Conservation (phyloP, 306 rosid genomes). For the Cucurbita ficifolia region DNA sequence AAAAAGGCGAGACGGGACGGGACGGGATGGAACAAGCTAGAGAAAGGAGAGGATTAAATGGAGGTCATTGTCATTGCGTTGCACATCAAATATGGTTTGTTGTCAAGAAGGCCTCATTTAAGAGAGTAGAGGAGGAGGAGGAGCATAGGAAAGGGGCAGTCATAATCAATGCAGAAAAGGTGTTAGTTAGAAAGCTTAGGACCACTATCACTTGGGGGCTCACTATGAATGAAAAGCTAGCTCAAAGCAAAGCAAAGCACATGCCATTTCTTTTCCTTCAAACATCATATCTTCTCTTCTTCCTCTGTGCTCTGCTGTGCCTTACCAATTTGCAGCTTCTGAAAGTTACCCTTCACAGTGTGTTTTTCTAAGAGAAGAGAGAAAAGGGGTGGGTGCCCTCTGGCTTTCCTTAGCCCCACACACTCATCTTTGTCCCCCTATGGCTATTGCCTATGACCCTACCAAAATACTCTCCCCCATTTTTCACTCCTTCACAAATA, state of each 20-base stretch:
- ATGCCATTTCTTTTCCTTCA: neutral
- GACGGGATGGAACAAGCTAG: neutral
- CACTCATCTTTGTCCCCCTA: neutral
- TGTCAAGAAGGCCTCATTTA: neutral
- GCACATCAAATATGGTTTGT: neutral
- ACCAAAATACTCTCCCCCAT: neutral
- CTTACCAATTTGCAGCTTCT: neutral
- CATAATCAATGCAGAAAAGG: constrained; percentile 2
- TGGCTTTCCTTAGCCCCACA: neutral
- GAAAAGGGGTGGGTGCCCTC: neutral
- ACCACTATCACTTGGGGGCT: neutral
- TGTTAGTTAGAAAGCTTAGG: constrained; percentile 3
- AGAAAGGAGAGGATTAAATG: neutral
- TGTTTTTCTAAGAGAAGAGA: neutral
- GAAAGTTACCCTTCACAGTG: constrained; percentile 1
- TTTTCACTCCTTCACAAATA: neutral
- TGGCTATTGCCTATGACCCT: neutral
- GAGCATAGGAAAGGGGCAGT: neutral
- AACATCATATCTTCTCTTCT: neutral
- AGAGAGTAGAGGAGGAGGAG: neutral
- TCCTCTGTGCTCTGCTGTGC: constrained; percentile 1
- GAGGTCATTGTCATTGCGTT: neutral
- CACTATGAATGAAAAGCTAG: neutral
- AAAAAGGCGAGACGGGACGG: no score
- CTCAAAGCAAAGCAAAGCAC: neutral